Percentiles rank a stretch among this genome's conserved stretches.
Conservation (phyloP, 2,329 filamentous ascomycete genomes). For the Beauveria sp. region DNA sequence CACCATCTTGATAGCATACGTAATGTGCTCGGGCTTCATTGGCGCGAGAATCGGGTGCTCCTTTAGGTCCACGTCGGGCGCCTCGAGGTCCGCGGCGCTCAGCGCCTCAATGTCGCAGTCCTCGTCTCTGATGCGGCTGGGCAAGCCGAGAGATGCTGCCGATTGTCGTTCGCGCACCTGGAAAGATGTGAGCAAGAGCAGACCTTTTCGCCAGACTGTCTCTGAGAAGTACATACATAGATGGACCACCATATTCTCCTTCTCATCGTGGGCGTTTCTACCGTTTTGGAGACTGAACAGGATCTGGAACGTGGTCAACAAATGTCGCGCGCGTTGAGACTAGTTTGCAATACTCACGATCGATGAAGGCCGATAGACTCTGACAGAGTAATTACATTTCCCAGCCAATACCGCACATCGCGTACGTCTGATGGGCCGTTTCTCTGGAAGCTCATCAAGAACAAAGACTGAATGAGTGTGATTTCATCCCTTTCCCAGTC, state of each 20-base stretch:
- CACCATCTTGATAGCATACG: constrained; percentile 31
- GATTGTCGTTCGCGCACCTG: constrained; percentile 31
- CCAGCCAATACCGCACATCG: constrained; percentile 42
- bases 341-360: constrained; percentile 18
- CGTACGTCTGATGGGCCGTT: constrained; percentile 40
- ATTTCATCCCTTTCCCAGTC: constrained; percentile 45
- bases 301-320: constrained; percentile 13
- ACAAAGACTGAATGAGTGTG: constrained; percentile 41
- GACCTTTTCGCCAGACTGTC: not conserved
- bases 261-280: constrained; percentile 26
- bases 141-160: constrained; percentile 28
- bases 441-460: constrained; percentile 49
- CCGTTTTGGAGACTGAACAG: constrained; percentile 21
- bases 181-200: constrained; percentile 7
- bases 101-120: constrained; percentile 32
- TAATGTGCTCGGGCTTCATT: constrained; percentile 25
- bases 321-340: too few relatives aligned
- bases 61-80: constrained; percentile 17
- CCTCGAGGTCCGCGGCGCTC: constrained; percentile 23
- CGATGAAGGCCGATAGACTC: constrained; percentile 41
- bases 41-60: constrained; percentile 21
- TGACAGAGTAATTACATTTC: constrained; percentile 42
- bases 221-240: constrained; percentile 29
- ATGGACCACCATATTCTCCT: constrained; percentile 48
- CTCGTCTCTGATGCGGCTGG: constrained; percentile 30